Percentiles rank a stretch among this genome's conserved stretches.
Evolutionary conservation across 768 basidiomycete species (phyloP).

Genomic region (Russula ochroleuca): DNA sequence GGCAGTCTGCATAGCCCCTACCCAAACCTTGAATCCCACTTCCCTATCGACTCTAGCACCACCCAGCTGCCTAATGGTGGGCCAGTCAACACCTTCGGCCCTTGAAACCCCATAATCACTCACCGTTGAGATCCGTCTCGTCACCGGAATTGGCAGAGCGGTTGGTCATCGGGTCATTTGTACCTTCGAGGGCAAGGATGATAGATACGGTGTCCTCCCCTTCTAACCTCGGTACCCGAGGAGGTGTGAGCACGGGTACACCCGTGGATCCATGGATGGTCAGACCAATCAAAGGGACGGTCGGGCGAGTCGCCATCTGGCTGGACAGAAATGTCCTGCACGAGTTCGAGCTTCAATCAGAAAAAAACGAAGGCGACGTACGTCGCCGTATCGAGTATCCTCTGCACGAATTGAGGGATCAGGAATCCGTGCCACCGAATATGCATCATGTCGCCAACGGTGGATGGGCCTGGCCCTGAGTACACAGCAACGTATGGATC

Average conservation of each 20-base stretch:
- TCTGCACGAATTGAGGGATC: conserved; percentile 48
- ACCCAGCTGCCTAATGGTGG: conserved; percentile 37
- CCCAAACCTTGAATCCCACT: conserved; percentile 43
- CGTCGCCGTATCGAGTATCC: conserved; percentile 45
- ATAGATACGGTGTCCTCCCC: conserved; percentile 54
- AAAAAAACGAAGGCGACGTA: conserved; percentile 31
- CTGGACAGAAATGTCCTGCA: conserved; percentile 1
- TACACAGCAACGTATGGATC: conserved; percentile 70
- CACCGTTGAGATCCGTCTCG: conserved; percentile 7
- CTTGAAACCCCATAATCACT: background rate
- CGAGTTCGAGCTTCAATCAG: background rate
- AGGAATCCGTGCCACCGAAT: conserved; percentile 62
- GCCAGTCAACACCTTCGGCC: background rate
- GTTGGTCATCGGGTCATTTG: background rate
- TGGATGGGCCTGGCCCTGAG: conserved; percentile 45
- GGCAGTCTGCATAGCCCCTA: conserved; percentile 19
- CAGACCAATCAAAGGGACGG: conserved; percentile 41
- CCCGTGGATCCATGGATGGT: conserved; percentile 42
- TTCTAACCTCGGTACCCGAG: conserved; percentile 43
- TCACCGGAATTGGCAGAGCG: background rate
- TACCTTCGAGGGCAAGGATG: conserved; percentile 26
- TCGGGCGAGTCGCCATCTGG: background rate
- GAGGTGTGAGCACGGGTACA: conserved; percentile 45
- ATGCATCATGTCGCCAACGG: conserved; percentile 46
- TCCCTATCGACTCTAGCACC: conserved; percentile 43